Conservation (phyloP, 805 yeast genomes). For the Pichia heedii region DNA sequence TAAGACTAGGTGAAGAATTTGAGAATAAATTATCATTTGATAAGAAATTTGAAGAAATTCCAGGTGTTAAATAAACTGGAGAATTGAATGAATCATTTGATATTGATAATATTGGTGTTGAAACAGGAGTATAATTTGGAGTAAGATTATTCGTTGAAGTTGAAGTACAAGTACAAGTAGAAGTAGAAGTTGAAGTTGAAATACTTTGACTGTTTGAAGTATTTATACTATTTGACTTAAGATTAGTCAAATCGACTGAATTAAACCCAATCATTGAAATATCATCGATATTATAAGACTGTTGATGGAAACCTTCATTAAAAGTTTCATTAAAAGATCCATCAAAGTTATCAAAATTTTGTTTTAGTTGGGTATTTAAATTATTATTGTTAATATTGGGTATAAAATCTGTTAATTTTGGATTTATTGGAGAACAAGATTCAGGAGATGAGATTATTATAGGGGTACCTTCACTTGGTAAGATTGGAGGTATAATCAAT, state of each 20-base stretch:
- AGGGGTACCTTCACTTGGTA: constrained; percentile 8
- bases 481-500: background rate
- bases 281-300: constrained; percentile 8
- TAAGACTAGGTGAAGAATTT: background rate
- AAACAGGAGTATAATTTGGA: background rate
- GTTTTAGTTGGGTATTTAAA: too few relatives aligned
- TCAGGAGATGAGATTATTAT: constrained; percentile 18
- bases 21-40: constrained; percentile 5
- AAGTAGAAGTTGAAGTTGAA: background rate
- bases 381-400: background rate
- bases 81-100: background rate
- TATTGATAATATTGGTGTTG: background rate
- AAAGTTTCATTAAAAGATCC: background rate
- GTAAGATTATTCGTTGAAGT: too few relatives aligned
- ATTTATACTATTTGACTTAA: constrained; percentile 22
- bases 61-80: background rate
- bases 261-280: constrained; percentile 13
- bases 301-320: background rate
- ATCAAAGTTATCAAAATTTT: too few relatives aligned
- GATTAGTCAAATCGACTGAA: constrained; percentile 20
- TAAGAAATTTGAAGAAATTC: constrained; percentile 4
- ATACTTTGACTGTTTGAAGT: too few relatives aligned
- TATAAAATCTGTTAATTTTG: background rate
- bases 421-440: constrained; percentile 15
- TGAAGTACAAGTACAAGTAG: too few relatives aligned